Evolutionary conservation across 441 rosid species (phyloP).

Genomic region (Aleurites moluccanus): DNA sequence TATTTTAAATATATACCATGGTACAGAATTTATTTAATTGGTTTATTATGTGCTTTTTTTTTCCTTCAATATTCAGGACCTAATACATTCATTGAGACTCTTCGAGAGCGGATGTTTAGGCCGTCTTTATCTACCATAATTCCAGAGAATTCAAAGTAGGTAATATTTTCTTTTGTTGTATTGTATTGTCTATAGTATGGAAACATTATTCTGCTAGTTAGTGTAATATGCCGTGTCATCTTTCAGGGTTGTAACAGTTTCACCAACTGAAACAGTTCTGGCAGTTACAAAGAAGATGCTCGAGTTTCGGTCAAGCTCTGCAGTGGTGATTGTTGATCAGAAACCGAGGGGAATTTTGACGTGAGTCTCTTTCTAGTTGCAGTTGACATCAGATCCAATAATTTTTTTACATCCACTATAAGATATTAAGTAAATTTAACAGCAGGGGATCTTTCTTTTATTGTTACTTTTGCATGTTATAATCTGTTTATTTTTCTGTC

Average conservation of each 20-base stretch:
- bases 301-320: conserved; percentile 67
- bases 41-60: conserved; percentile 14
- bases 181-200: background rate
- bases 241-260: conserved; percentile 81
- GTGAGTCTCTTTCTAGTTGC: conserved; percentile 46
- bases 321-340: conserved; percentile 70
- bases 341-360: conserved; percentile 86
- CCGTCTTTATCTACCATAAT: conserved; percentile 85
- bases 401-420: background rate
- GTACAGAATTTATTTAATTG: background rate
- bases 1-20: background rate
- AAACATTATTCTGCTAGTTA: conserved; percentile 11
- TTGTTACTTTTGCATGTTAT: background rate
- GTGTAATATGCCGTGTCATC: conserved; percentile 27
- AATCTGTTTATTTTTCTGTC: conserved; percentile 29
- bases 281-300: conserved; percentile 81
- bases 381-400: background rate
- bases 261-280: conserved; percentile 79
- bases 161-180: conserved; percentile 48
- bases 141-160: conserved; percentile 93
- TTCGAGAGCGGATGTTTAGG: conserved; percentile 87
- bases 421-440: background rate
- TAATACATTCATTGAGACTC: conserved; percentile 79
- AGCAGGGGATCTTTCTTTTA: background rate
- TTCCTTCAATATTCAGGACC: conserved; percentile 52